Conservation (phyloP, 139 green algal genomes). For the Chlamydomonas sp. region DNA sequence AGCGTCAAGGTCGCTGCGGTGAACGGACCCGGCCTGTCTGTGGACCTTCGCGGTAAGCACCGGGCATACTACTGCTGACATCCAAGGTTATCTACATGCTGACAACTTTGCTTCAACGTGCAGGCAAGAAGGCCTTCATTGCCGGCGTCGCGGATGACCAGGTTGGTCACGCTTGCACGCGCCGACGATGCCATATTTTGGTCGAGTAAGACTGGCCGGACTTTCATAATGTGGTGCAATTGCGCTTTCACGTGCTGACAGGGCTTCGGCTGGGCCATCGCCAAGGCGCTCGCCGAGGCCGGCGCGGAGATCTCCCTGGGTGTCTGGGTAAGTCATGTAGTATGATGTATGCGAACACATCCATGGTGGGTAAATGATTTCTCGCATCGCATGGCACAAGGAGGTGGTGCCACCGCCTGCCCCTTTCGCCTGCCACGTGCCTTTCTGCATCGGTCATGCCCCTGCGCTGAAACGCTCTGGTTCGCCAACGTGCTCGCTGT, state of each 20-base stretch:
- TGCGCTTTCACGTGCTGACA: slow-evolving; percentile 40
- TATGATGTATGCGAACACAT: neutral
- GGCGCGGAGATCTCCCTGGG: slow-evolving; percentile 96
- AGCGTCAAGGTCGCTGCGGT: slow-evolving; percentile 37
- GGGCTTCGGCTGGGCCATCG: slow-evolving; percentile 97
- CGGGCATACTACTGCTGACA: neutral
- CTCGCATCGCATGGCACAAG: neutral
- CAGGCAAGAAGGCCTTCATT: slow-evolving; percentile 99
- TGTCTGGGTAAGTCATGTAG: slow-evolving; percentile 89
- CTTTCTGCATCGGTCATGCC: no score
- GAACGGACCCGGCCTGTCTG: slow-evolving; percentile 56
- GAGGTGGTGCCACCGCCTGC: no score
- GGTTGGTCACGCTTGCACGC: slow-evolving; percentile 44
- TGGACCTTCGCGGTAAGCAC: slow-evolving; percentile 73
- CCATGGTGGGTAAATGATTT: neutral
- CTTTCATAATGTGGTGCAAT: neutral
- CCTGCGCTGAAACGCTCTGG: no score
- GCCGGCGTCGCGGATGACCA: slow-evolving; percentile 98
- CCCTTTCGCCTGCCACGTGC: no score
- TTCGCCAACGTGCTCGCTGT: no score
- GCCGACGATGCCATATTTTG: neutral
- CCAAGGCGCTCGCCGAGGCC: slow-evolving; percentile 94
- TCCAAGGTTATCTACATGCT: neutral
- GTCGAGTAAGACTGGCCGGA: neutral
- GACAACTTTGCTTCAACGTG: neutral